phyloP scores from a whole-genome alignment of 345 rosid genomes.

The Gossypium stocksii region DNA sequence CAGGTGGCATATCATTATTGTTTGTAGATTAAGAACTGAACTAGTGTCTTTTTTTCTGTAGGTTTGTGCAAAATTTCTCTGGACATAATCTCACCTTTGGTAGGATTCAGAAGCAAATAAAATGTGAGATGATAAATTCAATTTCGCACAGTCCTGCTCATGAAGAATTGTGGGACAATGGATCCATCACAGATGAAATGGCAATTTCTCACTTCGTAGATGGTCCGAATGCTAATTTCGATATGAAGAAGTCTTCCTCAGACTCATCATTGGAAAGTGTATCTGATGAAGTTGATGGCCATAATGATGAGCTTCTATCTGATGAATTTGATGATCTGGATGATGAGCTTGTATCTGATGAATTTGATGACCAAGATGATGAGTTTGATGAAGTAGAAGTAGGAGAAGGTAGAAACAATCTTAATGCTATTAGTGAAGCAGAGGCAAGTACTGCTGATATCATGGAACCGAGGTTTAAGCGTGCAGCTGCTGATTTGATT shows the following conservation, averaged over 20 bases:
- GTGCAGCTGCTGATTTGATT: background rate
- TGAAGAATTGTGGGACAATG: conserved; percentile 24
- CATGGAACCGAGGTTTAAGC: conserved; percentile 3
- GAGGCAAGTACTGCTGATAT: conserved; percentile 15
- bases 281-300: conserved; percentile 11
- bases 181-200: conserved; percentile 17
- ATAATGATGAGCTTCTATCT: conserved; percentile 27
- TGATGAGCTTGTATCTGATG: conserved; percentile 20
- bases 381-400: conserved; percentile 22
- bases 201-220: conserved; percentile 22
- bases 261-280: conserved; percentile 17
- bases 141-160: conserved; percentile 23
- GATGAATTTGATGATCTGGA: conserved; percentile 20
- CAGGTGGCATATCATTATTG: background rate
- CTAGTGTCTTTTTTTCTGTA: conserved; percentile 21
- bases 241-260: conserved; percentile 17
- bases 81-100: conserved; percentile 58
- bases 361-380: conserved; percentile 25
- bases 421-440: conserved; percentile 23
- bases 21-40: conserved; percentile 8
- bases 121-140: conserved; percentile 45
- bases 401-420: conserved; percentile 30
- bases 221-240: conserved; percentile 7
- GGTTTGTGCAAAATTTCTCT: conserved; percentile 64
- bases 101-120: conserved; percentile 65